phyloP scores from a whole-genome alignment of 345 rosid species.

The Ceriops tagal region DNA sequence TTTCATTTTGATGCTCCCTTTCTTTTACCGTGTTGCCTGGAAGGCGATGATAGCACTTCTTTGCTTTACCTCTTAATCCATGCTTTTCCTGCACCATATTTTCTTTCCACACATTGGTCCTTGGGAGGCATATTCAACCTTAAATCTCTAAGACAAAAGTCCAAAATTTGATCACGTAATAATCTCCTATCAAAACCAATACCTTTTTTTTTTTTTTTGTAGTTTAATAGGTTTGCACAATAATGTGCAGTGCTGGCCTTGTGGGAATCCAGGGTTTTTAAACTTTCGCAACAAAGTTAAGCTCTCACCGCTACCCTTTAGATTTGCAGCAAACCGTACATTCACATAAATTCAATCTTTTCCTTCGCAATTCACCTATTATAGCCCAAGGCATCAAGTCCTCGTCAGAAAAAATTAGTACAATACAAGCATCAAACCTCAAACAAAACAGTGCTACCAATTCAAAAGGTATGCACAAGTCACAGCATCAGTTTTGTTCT shows the following conservation, averaged over 20 bases:
- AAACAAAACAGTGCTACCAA: not conserved
- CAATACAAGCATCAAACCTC: not conserved
- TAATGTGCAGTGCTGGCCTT: too few relatives aligned
- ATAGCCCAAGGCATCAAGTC: too few relatives aligned
- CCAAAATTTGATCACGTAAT: too few relatives aligned
- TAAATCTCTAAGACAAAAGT: too few relatives aligned
- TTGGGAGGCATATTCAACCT: too few relatives aligned
- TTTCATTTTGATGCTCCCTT: slow-evolving; percentile 9
- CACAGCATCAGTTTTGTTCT: not conserved
- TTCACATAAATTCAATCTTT: not conserved
- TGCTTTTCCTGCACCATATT: not conserved
- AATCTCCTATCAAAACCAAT: too few relatives aligned
- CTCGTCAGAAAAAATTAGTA: not conserved
- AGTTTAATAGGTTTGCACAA: too few relatives aligned
- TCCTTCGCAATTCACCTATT: too few relatives aligned
- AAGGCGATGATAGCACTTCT: slow-evolving; percentile 3
- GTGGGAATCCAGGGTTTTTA: too few relatives aligned
- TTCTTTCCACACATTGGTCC: too few relatives aligned
- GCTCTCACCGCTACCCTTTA: not conserved
- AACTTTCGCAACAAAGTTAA: not conserved
- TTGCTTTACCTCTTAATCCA: not conserved
- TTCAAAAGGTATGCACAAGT: not conserved
- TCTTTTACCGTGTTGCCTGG: not conserved
- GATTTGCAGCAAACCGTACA: not conserved
- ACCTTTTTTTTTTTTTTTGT: too few relatives aligned